Evolutionary conservation across 106 monocot genomes (phyloP).

Genomic region (Ottelia alismoides): DNA sequence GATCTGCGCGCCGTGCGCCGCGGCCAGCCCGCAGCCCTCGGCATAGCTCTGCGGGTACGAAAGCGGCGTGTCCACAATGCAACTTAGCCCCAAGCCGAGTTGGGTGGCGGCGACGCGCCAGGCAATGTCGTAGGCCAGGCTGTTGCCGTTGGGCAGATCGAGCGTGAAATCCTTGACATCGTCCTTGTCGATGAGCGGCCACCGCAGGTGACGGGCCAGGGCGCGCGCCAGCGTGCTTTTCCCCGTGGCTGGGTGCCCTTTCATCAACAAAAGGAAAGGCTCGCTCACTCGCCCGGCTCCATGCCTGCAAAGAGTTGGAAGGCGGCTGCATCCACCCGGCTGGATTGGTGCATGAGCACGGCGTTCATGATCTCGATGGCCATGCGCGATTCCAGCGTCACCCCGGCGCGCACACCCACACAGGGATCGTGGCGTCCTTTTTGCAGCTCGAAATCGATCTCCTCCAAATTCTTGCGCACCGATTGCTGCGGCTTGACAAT

Average conservation of each 20-base stretch:
- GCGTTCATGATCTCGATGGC: too few species aligned
- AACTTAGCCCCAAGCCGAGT: constrained; percentile 39
- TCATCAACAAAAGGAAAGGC: too few species aligned
- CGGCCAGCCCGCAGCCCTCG: constrained; percentile 18
- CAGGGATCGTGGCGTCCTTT: too few species aligned
- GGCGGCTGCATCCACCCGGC: too few species aligned
- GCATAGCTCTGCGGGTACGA: constrained; percentile 51
- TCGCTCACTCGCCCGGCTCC: too few species aligned
- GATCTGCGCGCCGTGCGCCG: constrained; percentile 14
- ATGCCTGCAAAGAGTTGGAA: too few species aligned
- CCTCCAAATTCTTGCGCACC: too few species aligned
- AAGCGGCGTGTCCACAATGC: constrained; percentile 80
- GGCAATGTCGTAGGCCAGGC: constrained; percentile 74
- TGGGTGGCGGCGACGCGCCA: constrained; percentile 47
- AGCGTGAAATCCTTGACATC: constrained; percentile 71
- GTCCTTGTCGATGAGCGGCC: constrained; percentile 96
- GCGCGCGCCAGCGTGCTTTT: constrained; percentile 70
- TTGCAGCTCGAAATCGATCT: too few species aligned
- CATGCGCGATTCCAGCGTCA: too few species aligned
- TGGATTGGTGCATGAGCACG: too few species aligned
- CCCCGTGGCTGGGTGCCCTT: constrained; percentile 92
- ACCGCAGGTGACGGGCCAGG: constrained; percentile 35
- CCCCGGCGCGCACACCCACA: too few species aligned
- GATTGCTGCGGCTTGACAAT: too few species aligned
- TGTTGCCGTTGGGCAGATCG: constrained; percentile 55